phyloP scores from a whole-genome alignment of 2,329 filamentous ascomycete genomes.

The Sclerotiophoma versabilis region DNA sequence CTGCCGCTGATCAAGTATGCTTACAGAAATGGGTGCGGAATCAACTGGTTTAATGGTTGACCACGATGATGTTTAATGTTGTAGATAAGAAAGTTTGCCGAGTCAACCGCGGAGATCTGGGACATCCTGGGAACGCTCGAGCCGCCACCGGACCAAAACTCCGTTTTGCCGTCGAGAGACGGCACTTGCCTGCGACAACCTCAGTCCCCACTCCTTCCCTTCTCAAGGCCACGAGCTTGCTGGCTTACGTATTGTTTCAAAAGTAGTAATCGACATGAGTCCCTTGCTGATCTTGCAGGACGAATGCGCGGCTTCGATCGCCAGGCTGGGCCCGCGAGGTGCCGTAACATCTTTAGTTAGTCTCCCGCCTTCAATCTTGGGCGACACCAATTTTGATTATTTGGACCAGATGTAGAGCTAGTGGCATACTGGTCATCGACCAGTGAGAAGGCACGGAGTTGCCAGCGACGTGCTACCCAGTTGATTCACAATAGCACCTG shows the following conservation, averaged over 20 bases:
- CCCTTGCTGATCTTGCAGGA: neutral
- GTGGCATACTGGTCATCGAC: neutral
- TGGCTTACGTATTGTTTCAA: neutral
- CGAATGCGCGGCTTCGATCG: neutral
- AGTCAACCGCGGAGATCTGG: neutral
- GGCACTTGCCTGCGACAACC: neutral
- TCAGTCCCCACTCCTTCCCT: neutral
- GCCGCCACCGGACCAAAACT: neutral
- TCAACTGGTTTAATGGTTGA: neutral
- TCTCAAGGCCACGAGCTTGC: neutral
- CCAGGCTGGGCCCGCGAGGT: neutral
- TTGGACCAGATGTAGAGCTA: neutral
- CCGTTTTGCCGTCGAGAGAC: neutral
- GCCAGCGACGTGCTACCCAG: neutral
- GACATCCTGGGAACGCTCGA: neutral
- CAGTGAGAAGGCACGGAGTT: conserved; percentile 9
- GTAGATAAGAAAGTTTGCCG: conserved; percentile 4
- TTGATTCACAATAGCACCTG: neutral
- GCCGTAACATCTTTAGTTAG: neutral
- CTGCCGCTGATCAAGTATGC: neutral
- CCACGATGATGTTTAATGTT: neutral
- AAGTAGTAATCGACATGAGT: neutral
- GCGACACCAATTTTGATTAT: neutral
- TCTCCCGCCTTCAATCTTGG: neutral
- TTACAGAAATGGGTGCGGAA: conserved; percentile 1